Evolutionary conservation across 2,329 filamentous ascomycete genomes (phyloP).

Genomic region (Alternaria metachromatica): DNA sequence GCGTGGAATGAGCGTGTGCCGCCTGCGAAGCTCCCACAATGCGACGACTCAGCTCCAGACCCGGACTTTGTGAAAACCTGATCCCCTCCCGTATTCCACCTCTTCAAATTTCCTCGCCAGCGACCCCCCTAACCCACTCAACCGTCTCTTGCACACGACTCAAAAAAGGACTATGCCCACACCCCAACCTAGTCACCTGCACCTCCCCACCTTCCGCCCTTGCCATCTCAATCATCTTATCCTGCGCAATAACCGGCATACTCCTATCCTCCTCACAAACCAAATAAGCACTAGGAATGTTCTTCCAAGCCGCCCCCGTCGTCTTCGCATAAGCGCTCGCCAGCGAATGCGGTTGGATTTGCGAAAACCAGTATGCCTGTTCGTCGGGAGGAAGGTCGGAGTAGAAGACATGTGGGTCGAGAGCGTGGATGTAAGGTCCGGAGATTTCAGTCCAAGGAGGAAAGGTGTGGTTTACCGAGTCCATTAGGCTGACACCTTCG

Average conservation of each 20-base stretch:
- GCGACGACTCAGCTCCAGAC: background rate
- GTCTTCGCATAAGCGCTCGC: slow-evolving; percentile 33
- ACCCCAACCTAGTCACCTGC: slow-evolving; percentile 41
- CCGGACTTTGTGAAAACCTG: background rate
- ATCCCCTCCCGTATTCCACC: background rate
- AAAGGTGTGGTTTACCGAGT: background rate
- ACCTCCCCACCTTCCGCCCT: slow-evolving; percentile 37
- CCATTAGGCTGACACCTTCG: slow-evolving; percentile 42
- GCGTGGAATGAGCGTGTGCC: too few relatives aligned
- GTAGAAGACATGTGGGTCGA: slow-evolving; percentile 23
- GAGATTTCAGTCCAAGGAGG: background rate
- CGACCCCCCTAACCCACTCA: slow-evolving; percentile 36
- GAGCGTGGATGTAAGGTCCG: background rate
- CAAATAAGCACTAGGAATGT: slow-evolving; percentile 47
- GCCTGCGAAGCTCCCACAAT: too few relatives aligned
- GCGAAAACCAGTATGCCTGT: slow-evolving; percentile 28
- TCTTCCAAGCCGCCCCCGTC: slow-evolving; percentile 42
- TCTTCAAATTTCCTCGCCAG: slow-evolving; percentile 19
- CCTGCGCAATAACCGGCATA: slow-evolving; percentile 40
- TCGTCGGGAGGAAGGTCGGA: slow-evolving; percentile 37
- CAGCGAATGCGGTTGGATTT: slow-evolving; percentile 28
- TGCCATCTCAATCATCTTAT: slow-evolving; percentile 37
- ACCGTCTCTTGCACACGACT: slow-evolving; percentile 47
- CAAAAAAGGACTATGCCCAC: slow-evolving; percentile 53
- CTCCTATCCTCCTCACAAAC: slow-evolving; percentile 48